Evolutionary conservation across 1,284 basidiomycete genomes (phyloP).

Genomic region (Fomitopsis betulina): DNA sequence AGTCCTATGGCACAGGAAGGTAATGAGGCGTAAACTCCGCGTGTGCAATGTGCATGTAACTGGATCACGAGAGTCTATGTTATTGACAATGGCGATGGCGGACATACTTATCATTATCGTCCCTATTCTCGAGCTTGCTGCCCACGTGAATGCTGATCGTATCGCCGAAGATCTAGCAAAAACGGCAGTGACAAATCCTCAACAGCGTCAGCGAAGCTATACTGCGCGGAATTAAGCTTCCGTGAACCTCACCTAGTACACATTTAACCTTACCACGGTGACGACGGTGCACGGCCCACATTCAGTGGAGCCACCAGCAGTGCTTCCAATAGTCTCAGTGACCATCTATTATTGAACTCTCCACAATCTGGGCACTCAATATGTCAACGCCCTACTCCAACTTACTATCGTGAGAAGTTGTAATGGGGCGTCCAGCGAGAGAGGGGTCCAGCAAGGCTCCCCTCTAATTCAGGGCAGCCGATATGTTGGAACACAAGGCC

Average conservation of each 20-base stretch:
- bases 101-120: background rate
- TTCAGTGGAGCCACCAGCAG: no score
- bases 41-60: background rate
- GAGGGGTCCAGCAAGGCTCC: background rate
- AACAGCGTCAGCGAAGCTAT: background rate
- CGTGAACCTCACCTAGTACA: background rate
- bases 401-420: background rate
- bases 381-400: background rate
- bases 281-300: background rate
- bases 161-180: background rate
- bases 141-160: background rate
- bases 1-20: background rate
- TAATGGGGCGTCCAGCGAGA: background rate
- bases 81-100: background rate
- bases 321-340: no score
- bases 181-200: background rate
- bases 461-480: background rate
- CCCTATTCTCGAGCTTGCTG: background rate
- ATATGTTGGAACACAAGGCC: background rate
- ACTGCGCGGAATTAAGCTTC: background rate
- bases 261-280: background rate
- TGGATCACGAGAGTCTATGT: background rate
- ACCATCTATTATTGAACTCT: no score
- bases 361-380: no score
- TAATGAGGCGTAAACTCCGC: background rate